These are phyloP conservation scores for Dendrobium chrysotoxum DNA, from an alignment of 106 monocot genomes.

Conservation along the genomic window DNA sequence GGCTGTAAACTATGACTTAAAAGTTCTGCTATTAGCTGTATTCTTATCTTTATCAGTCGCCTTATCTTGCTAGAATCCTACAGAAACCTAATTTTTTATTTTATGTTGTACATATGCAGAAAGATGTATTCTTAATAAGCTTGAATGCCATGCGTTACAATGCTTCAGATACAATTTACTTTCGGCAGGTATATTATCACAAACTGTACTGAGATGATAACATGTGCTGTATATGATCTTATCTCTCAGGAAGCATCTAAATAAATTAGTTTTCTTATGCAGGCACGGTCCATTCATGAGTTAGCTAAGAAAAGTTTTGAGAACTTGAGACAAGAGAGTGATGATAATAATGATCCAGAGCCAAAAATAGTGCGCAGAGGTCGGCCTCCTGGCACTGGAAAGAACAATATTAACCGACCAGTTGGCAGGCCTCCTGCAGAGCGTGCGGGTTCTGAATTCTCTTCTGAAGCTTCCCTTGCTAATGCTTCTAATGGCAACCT, in stretches of 20 bases:
- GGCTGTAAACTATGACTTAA: background rate
- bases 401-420: constrained; percentile 34
- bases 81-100: background rate
- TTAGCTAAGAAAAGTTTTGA: constrained; percentile 84
- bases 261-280: constrained; percentile 6
- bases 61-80: background rate
- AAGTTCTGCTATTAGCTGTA: too few relatives aligned
- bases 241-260: background rate
- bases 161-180: constrained; percentile 79
- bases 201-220: background rate
- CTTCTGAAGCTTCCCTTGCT: constrained; percentile 31
- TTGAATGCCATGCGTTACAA: constrained; percentile 93
- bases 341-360: constrained; percentile 59
- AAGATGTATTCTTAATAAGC: constrained; percentile 75
- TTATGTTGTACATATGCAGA: constrained; percentile 32
- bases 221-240: background rate
- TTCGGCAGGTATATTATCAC: constrained; percentile 54
- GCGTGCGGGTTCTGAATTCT: constrained; percentile 26
- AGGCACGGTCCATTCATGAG: constrained; percentile 89
- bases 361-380: constrained; percentile 62
- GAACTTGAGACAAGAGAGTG: constrained; percentile 79
- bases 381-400: constrained; percentile 62
- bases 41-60: background rate
- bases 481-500: constrained; percentile 29
- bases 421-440: constrained; percentile 37